Percentiles rank a stretch among this genome's conserved stretches.
phyloP scores from a whole-genome alignment of 2,329 filamentous ascomycete species.

The Aspergillaceae sp. region DNA sequence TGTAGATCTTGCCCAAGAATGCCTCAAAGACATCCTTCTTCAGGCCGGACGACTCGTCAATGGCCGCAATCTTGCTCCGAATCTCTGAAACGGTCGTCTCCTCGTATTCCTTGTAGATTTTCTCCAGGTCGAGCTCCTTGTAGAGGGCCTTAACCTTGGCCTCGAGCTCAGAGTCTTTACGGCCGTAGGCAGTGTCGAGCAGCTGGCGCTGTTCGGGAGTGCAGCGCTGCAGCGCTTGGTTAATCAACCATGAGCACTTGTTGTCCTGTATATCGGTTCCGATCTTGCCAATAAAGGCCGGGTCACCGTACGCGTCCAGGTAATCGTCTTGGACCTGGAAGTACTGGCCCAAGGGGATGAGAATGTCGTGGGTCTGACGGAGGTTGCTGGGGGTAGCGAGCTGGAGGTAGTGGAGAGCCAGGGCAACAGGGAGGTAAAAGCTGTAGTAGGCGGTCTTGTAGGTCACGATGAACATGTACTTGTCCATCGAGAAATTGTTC shows the following conservation, averaged over 20 bases:
- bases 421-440: conserved; percentile 93
- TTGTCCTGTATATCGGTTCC: conserved; percentile 99
- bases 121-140: conserved; percentile 73
- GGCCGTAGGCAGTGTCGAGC: conserved; percentile 87
- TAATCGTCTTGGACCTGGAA: conserved; percentile 99
- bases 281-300: conserved; percentile 92
- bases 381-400: conserved; percentile 82
- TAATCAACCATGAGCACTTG: conserved; percentile 98
- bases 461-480: conserved; percentile 93
- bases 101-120: conserved; percentile 81
- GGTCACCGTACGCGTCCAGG: conserved; percentile 93
- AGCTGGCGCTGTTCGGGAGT: conserved; percentile 78
- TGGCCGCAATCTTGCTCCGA: conserved; percentile 60
- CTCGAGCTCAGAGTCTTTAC: conserved; percentile 78
- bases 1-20: conserved; percentile 96
- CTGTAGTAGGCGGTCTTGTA: conserved; percentile 99
- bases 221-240: conserved; percentile 75
- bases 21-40: conserved; percentile 84
- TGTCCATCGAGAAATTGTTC: conserved; percentile 88
- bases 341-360: conserved; percentile 96
- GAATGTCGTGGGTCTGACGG: conserved; percentile 77
- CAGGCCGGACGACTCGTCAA: conserved; percentile 80
- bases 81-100: conserved; percentile 77
- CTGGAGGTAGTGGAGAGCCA: conserved; percentile 77
- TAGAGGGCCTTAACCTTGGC: conserved; percentile 81